Evolutionary conservation across 495 filamentous ascomycete genomes (phyloP).

Genomic region (Penicillium cosmopolitanum): DNA sequence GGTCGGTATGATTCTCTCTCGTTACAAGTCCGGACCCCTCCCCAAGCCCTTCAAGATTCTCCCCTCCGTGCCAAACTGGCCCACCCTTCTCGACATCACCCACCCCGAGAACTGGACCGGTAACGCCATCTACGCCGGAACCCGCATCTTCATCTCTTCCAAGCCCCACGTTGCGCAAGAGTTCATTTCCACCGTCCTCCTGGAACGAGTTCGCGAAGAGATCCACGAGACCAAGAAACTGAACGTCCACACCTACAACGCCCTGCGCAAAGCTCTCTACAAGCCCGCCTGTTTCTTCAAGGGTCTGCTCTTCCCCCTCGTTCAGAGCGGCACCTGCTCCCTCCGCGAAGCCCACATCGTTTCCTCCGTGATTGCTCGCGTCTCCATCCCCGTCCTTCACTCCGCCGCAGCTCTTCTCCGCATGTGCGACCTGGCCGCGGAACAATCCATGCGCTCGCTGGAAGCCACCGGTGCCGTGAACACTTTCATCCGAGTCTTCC

Average conservation of each 20-base stretch:
- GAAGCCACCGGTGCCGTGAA: slow-evolving; percentile 86
- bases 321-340: slow-evolving; percentile 76
- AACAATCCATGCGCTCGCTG: slow-evolving; percentile 72
- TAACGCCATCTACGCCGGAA: slow-evolving; percentile 84
- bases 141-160: slow-evolving; percentile 82
- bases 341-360: slow-evolving; percentile 91
- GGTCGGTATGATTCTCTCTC: slow-evolving; percentile 83
- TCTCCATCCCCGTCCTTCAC: slow-evolving; percentile 85
- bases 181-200: slow-evolving; percentile 79
- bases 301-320: slow-evolving; percentile 89
- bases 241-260: slow-evolving; percentile 92
- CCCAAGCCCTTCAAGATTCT: slow-evolving; percentile 98
- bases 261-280: slow-evolving; percentile 89
- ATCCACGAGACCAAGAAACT: slow-evolving; percentile 86
- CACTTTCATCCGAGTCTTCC: slow-evolving; percentile 85
- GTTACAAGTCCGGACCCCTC: slow-evolving; percentile 92
- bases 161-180: slow-evolving; percentile 75
- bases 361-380: slow-evolving; percentile 75
- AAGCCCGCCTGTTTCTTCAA: slow-evolving; percentile 98
- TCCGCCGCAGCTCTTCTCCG: slow-evolving; percentile 89
- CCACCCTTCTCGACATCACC: slow-evolving; percentile 81
- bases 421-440: slow-evolving; percentile 89
- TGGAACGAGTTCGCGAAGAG: slow-evolving; percentile 88
- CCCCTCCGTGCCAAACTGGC: slow-evolving; percentile 87
- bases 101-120: slow-evolving; percentile 84